These are phyloP conservation scores for Boletus patriciae DNA, from an alignment of 768 basidiomycete genomes.

Conservation along the genomic window DNA sequence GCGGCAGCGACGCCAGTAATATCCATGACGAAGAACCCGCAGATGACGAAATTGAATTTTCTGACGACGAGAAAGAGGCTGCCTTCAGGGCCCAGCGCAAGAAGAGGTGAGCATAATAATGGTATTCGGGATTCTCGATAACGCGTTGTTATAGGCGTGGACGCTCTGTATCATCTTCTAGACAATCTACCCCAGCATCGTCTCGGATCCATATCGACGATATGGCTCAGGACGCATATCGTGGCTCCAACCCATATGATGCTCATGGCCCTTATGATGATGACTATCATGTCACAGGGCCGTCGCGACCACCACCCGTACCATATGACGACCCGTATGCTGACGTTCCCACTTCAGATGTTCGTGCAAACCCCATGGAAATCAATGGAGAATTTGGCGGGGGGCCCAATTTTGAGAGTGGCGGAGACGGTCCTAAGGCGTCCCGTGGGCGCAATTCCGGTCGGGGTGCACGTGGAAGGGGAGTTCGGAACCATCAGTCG, in stretches of 20 bases:
- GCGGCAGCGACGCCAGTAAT: slow-evolving; percentile 94
- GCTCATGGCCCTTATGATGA: slow-evolving; percentile 69
- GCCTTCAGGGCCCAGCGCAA: slow-evolving; percentile 63
- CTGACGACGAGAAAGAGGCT: slow-evolving; percentile 90
- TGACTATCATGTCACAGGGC: slow-evolving; percentile 49
- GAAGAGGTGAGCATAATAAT: slow-evolving; percentile 47
- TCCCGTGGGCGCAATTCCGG: slow-evolving; percentile 25
- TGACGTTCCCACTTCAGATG: slow-evolving; percentile 40
- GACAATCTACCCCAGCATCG: slow-evolving; percentile 53
- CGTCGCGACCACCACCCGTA: slow-evolving; percentile 63
- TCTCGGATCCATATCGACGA: slow-evolving; percentile 58
- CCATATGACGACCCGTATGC: slow-evolving; percentile 83
- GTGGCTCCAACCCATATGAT: slow-evolving; percentile 62
- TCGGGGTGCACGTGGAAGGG: slow-evolving; percentile 29
- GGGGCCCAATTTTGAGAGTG: slow-evolving; percentile 28
- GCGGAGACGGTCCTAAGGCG: not conserved
- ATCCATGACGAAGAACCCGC: slow-evolving; percentile 91
- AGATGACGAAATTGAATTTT: slow-evolving; percentile 90
- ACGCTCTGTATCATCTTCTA: slow-evolving; percentile 53
- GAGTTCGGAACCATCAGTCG: slow-evolving; percentile 16
- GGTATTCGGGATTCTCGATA: not conserved
- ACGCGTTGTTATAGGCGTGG: slow-evolving; percentile 44
- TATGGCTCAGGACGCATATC: slow-evolving; percentile 43
- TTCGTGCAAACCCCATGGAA: not conserved
- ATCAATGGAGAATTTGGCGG: slow-evolving; percentile 8